Evolutionary conservation across 768 basidiomycete species (phyloP), one percentile per base, ranked within the genome.

Genomic region (Dacryopinax spathularia): DNA sequence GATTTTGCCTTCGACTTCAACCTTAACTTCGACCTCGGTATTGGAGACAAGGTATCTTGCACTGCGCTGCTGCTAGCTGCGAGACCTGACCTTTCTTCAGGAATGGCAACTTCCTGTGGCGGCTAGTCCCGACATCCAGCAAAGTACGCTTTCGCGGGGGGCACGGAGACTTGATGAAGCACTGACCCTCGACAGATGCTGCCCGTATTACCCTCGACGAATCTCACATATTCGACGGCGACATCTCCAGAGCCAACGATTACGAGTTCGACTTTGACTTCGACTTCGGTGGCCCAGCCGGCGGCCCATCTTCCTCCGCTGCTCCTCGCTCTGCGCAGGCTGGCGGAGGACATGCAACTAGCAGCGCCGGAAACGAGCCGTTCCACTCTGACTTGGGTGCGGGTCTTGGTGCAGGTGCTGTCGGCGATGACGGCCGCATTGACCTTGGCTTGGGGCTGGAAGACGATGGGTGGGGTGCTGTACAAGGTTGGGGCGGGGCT

Each of bases 1-100:
- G 68, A 64, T 33, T 66, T 72, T 61, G 70, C 72, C 34, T 62
- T 73, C 33, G 72, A 70, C 12, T 62, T 68, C 22, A 56, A 56
- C 48, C 31, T 56, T 20, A 29, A 6, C 5, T 37, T 37, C n/a
- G 36, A 10, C 36, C 15, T 29, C 48, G 6, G 25, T 3, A 56
- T n/a, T n/a, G n/a, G n/a, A n/a, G n/a, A 29, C 48, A 56, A 56
- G 48, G 48, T 56, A 29, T n/a, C n/a, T n/a, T n/a, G n/a, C n/a
- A n/a, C 39, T 6, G 4, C 18, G 22, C 18, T 4, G 39, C 22
- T 41, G 39, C 18, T 5, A 15, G 18, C 22, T 15, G 22, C 39
- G 5, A 6, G 18, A 41, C 18, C 48, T 56, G 4, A 56, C 48
- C 15, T 25, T 10, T 29, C 9, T 31, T 10, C 25, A 56, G 48